Base-by-base conservation (phyloP, 495 filamentous ascomycete genomes). In the Aspergillus diversus region DNA sequence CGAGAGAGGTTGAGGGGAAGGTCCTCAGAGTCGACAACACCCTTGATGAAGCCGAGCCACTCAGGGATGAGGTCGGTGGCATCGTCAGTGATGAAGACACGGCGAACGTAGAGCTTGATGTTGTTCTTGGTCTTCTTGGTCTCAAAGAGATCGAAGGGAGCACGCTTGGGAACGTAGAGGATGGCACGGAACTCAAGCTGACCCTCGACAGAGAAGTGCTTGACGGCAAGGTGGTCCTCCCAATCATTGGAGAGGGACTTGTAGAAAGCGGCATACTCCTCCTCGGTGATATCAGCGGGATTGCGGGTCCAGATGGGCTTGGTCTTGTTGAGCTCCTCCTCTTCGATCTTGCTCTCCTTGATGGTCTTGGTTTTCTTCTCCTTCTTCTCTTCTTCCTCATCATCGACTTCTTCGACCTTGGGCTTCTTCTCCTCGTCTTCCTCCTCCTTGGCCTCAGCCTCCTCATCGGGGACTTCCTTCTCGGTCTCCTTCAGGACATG, bases 61-160 rank as follows among this genome's bases (percentile, higher is more conserved):
- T 99, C 95, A 64, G 95, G 95, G 69, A 99, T 96, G 82, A 99
- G 89, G 76, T 99, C 95, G 72, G 94, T 98, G 66, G 93, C 93
- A 82, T 99, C 95, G 70, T 99, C 95, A 59, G 95, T 99, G 86
- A 99, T 99, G 89, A 99, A 99, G 80, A 99, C 95, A 79, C 95
- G 96, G 79, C 95, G 95, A 70, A 99, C 95, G 81, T 99, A 99
- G 72, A 99, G 89, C 87, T 99, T 99, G 87, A 99, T 98, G 90
- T 99, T 99, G 88, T 97, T 98, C 92, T 99, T 99, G 75, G 93
- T 97, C 89, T 97, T 96, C 91, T 99, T 99, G 68, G 96, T 97
- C 89, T 99, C 95, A 82, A 99, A 99, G 60, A 99, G 91, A 73
- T 99, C 95, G 81, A 99, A 99, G 67, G 95, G 95, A 80, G 95